Evolutionary conservation across 495 filamentous ascomycete species (phyloP).

Genomic region (Penicillium coprophilum): DNA sequence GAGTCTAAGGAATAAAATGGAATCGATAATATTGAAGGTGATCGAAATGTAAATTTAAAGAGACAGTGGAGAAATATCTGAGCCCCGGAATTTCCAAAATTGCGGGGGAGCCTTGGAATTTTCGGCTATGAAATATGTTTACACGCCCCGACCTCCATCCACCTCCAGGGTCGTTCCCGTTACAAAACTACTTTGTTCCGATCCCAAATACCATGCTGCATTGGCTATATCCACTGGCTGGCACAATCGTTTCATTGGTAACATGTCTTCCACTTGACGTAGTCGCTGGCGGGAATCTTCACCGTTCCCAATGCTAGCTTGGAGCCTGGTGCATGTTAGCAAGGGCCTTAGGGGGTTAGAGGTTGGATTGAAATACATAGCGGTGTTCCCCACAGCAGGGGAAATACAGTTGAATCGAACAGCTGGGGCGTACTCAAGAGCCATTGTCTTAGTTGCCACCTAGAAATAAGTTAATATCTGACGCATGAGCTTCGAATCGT

Average conservation of each 20-base stretch:
- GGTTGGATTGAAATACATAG: constrained; percentile 4
- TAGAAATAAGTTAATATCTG: neutral
- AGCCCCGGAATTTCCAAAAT: neutral
- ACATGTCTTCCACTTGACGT: constrained; percentile 4
- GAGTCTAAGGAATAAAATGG: neutral
- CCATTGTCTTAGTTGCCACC: constrained; percentile 25
- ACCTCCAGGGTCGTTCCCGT: constrained; percentile 18
- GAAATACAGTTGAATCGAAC: constrained; percentile 18
- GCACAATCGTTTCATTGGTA: constrained; percentile 16
- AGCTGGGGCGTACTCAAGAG: constrained; percentile 19
- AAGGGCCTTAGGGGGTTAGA: neutral
- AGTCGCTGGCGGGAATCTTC: neutral
- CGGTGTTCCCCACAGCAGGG: constrained; percentile 15
- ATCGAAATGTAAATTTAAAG: neutral
- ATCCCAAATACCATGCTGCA: constrained; percentile 15
- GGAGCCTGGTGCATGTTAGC: neutral
- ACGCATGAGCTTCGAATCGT: neutral
- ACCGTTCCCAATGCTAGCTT: constrained; percentile 4
- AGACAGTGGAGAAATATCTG: neutral
- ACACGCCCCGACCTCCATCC: constrained; percentile 18
- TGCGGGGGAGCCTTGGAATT: neutral
- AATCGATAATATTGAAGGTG: neutral
- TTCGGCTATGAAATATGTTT: neutral
- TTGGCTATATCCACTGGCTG: constrained; percentile 18
- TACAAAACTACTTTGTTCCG: constrained; percentile 13